phyloP scores from a whole-genome alignment of 2,329 filamentous ascomycete genomes.

The Pseudomassariella vexata region DNA sequence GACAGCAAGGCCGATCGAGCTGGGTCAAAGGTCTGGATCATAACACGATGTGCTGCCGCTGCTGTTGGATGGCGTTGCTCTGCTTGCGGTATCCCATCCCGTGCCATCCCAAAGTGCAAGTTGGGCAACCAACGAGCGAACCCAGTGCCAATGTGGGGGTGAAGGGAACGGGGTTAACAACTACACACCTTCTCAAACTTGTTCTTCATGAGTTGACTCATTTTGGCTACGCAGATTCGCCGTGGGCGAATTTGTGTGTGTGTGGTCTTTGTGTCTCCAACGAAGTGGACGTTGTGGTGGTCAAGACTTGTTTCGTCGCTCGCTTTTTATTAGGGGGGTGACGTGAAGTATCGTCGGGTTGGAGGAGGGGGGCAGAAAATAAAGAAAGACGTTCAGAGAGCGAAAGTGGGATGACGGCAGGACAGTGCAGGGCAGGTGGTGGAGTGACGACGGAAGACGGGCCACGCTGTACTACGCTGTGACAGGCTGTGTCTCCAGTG shows the following conservation, averaged over 20 bases:
- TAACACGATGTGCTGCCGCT: too few species aligned
- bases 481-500: too few species aligned
- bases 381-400: too few species aligned
- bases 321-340: neutral
- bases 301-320: constrained; percentile 1
- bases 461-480: too few species aligned
- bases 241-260: constrained; percentile 7
- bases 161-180: constrained; percentile 22
- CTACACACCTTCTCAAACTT: constrained; percentile 94
- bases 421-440: too few species aligned
- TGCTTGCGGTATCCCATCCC: neutral
- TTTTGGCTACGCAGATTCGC: constrained; percentile 33
- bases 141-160: constrained; percentile 2
- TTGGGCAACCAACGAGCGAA: neutral
- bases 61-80: neutral
- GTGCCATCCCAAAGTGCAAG: neutral
- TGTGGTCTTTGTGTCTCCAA: constrained; percentile 5
- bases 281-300: constrained; percentile 1
- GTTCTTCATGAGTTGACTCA: constrained; percentile 98
- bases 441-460: too few species aligned
- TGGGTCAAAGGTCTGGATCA: too few species aligned
- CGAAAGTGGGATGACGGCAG: too few species aligned
- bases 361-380: neutral
- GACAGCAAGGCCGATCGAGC: neutral
- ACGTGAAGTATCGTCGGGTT: neutral